Evolutionary conservation across 228 moss, liverwort and hornwort genomes (phyloP).

Genomic region (Sphagnum fallax): DNA sequence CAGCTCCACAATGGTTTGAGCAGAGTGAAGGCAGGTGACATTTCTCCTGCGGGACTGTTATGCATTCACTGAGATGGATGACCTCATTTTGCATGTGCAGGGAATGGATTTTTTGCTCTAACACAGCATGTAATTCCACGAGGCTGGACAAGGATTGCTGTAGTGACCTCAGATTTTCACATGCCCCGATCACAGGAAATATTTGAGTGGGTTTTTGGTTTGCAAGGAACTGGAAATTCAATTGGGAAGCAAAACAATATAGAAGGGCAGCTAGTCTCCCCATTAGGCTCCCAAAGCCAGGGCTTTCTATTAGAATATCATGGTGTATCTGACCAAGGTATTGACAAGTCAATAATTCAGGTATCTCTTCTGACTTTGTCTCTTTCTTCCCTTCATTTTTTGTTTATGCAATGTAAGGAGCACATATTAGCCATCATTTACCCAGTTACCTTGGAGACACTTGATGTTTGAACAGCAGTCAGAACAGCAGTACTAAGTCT

Average conservation of each 20-base stretch:
- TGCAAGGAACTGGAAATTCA: conserved; percentile 44
- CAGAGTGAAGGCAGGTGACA: no score
- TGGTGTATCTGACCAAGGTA: conserved; percentile 38
- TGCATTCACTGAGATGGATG: no score
- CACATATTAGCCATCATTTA: background rate
- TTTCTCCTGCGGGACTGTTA: no score
- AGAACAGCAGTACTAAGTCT: background rate
- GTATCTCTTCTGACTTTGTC: conserved; percentile 11
- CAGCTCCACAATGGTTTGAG: no score
- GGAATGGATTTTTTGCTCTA: conserved; percentile 74
- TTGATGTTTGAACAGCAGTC: background rate
- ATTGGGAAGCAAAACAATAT: conserved; percentile 4
- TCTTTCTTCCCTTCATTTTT: conserved; percentile 2
- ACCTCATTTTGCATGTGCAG: conserved; percentile 6
- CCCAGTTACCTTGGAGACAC: background rate
- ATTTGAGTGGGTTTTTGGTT: conserved; percentile 53
- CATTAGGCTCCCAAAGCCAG: conserved; percentile 23
- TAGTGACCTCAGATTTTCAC: conserved; percentile 47
- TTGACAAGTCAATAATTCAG: conserved; percentile 29
- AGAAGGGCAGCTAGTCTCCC: conserved; percentile 1
- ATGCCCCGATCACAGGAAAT: conserved; percentile 37
- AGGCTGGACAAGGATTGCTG: conserved; percentile 44
- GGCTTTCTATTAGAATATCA: conserved; percentile 33
- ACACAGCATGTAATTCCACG: conserved; percentile 72
- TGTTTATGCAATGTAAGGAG: background rate